Conservation (phyloP, 1,284 basidiomycete species). For the Kalmanozyma brasiliensis region DNA sequence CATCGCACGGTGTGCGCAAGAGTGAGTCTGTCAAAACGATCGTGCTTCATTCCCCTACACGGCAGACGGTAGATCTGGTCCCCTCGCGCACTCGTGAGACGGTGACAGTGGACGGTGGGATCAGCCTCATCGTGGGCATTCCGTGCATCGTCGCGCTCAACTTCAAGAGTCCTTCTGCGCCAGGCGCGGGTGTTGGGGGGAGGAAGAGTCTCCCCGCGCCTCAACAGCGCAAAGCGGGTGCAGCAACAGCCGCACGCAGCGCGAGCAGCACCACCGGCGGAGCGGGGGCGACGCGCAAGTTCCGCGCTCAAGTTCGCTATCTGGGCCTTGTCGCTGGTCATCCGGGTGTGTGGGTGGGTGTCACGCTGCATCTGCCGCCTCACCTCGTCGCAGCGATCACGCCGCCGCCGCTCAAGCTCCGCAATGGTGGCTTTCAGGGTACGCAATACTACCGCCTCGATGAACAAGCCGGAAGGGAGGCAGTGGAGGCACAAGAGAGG, state of each 20-base stretch:
- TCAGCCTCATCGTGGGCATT: conserved; percentile 30
- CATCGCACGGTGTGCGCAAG: not conserved
- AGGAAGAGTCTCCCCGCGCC: not conserved
- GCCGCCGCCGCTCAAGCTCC: not conserved
- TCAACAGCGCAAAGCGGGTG: too few relatives aligned
- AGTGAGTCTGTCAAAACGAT: conserved; percentile 21
- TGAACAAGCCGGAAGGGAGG: conserved; percentile 65
- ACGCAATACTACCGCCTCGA: conserved; percentile 77
- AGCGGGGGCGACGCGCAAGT: conserved; percentile 6
- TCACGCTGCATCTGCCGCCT: conserved; percentile 40
- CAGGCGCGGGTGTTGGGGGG: too few relatives aligned
- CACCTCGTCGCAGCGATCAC: not conserved
- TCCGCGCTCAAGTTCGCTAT: conserved; percentile 51
- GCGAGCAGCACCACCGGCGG: not conserved
- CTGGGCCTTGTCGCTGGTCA: conserved; percentile 44
- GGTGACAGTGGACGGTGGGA: conserved; percentile 7
- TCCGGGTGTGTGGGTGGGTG: conserved; percentile 50
- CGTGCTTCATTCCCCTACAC: not conserved
- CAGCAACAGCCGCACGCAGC: not conserved
- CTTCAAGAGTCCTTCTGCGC: not conserved
- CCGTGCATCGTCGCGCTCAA: conserved; percentile 47
- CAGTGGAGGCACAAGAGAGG: not conserved
- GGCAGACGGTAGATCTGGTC: not conserved
- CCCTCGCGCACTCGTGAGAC: too few relatives aligned
- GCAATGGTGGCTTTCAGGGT: conserved; percentile 80